Base-by-base conservation (phyloP, 495 filamentous ascomycete species). In the Xylaria flabelliformis region DNA sequence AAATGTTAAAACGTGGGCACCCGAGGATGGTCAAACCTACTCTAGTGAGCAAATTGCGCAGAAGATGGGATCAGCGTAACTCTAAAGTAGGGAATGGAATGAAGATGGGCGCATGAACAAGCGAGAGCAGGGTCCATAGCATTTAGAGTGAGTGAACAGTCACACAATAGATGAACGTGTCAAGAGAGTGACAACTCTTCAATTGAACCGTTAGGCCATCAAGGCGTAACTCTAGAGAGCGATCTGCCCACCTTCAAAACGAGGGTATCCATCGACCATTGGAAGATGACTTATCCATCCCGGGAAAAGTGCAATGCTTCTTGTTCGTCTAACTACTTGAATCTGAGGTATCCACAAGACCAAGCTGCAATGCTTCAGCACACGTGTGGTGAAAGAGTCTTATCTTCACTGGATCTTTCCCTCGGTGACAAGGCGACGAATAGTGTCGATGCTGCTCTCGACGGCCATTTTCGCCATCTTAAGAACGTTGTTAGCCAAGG, bases 391-490 rank as follows among this genome's bases (percentile, higher is more conserved):
- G 15, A 13, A n/a, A 17, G 46, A 36, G 41, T 32, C 24, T 51
- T 26, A 64, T 59, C 42, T 56, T 72, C 19, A 76, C 64, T 71
- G 51, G 44, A 82, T 74, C 70, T 79, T 76, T 15, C 79, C 78
- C 61, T 80, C 78, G 1, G 24, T 56, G 2, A 80, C 81, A 41
- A 84, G 61, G 46, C 73, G 73, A 50, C 82, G 74, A 34, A 81
- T 80, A 1, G 79, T 79, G 44, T 81, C 77, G 39, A 84, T 82
- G 64, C 74, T 81, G 9, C 73, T 71, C 65, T 83, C 81, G 1
- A 84, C 83, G 12, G 83, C 81, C 70, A 76, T 73, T 63, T 78
- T 83, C 32, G 83, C 82, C 13, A 75, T 80, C 83, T 84, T 42
- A 34, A 34, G 21, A 39, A 68, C 7, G 53, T 19, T 29, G 59